These are phyloP conservation scores for Populus nigra DNA, from an alignment of 345 rosid species.

Conservation along the genomic window DNA sequence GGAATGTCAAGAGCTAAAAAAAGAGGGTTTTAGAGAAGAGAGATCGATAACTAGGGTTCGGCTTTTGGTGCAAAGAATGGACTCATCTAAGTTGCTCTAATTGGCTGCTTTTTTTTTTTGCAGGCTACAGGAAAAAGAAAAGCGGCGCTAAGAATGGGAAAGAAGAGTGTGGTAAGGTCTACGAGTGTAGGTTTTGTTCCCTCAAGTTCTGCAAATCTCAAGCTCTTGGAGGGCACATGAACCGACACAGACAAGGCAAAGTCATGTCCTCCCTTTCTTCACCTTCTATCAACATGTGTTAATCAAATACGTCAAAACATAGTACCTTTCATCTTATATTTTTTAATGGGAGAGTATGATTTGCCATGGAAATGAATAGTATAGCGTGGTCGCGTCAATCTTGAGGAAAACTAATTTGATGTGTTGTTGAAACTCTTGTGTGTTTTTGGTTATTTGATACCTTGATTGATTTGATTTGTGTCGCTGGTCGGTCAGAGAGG, in stretches of 20 bases:
- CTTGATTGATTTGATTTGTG: conserved; percentile 24
- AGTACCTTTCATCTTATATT: neutral
- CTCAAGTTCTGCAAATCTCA: conserved; percentile 99
- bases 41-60: conserved; percentile 33
- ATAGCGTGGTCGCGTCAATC: conserved; percentile 35
- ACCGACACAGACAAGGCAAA: conserved; percentile 98
- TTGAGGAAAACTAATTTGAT: conserved; percentile 28
- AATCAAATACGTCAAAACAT: neutral
- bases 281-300: neutral
- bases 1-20: neutral
- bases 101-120: conserved; percentile 28
- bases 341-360: neutral
- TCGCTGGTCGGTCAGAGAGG: conserved; percentile 58
- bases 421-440: conserved; percentile 23
- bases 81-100: conserved; percentile 41
- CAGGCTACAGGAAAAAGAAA: conserved; percentile 57
- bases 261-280: conserved; percentile 1
- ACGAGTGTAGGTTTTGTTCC: conserved; percentile 99
- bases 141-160: conserved; percentile 70
- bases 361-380: conserved; percentile 8
- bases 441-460: neutral
- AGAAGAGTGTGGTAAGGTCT: conserved; percentile 85
- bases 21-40: neutral
- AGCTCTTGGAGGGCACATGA: conserved; percentile 99
- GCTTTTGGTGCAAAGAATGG: conserved; percentile 31